A percentile compares a stretch with the other conserved stretches of the same genome.
phyloP scores from a whole-genome alignment of 257 asterid species.

The Solanum pimpinellifolium region DNA sequence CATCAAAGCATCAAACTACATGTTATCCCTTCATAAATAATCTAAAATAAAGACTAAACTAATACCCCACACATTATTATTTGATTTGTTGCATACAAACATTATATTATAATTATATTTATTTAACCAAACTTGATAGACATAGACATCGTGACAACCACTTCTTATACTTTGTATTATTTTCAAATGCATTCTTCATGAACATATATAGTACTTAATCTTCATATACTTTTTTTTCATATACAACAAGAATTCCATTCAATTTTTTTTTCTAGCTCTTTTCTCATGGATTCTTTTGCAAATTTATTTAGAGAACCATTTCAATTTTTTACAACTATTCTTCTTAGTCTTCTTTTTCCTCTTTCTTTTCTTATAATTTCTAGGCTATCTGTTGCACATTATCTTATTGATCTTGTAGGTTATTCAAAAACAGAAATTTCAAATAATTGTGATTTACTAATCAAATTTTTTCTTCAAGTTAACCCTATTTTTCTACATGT shows the following conservation, averaged over 20 bases:
- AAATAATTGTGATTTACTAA: neutral
- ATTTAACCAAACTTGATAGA: neutral
- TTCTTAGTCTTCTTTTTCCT: conserved; percentile 76
- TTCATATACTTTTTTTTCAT: neutral
- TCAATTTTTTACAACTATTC: conserved; percentile 34
- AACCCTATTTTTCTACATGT: conserved; percentile 34
- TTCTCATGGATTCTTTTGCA: neutral
- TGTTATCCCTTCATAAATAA: neutral
- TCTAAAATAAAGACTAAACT: neutral
- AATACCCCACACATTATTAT: neutral
- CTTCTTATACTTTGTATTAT: neutral
- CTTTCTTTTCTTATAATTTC: conserved; percentile 70
- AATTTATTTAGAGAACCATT: conserved; percentile 21
- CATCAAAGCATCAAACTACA: neutral
- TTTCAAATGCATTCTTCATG: neutral
- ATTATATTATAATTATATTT: neutral
- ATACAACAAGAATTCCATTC: neutral
- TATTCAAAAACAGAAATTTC: neutral
- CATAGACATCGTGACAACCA: conserved; percentile 27
- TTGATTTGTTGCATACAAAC: neutral
- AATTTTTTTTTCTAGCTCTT: neutral
- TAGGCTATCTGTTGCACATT: conserved; percentile 43
- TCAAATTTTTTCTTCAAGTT: conserved; percentile 19
- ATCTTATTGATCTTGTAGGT: conserved; percentile 27
- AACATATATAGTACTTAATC: neutral